A percentile compares a stretch with the other conserved stretches of the same genome.
Conservation (phyloP, 352 stramenopile species). For the Phytophthora pisi region DNA sequence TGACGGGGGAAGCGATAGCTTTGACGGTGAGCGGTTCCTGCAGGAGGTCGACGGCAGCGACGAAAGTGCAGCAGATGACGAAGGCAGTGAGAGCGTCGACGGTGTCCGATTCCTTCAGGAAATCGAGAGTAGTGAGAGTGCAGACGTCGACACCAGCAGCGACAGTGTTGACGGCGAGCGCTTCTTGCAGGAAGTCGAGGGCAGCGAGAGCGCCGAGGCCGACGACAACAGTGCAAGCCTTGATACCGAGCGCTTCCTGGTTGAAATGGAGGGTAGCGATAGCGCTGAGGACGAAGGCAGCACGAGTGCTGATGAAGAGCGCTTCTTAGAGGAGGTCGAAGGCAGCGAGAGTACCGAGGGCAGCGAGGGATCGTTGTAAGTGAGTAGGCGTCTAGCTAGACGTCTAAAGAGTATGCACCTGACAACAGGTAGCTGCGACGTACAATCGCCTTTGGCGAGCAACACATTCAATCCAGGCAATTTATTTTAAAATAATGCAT, state of each 20-base stretch:
- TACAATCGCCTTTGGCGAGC: background rate
- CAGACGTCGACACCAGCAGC: background rate
- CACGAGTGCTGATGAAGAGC: conserved; percentile 6
- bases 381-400: background rate
- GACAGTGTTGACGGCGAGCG: background rate
- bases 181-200: conserved; percentile 9
- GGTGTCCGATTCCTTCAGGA: no score
- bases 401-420: background rate
- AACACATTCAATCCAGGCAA: background rate
- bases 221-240: background rate
- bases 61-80: no score
- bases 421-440: background rate
- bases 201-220: conserved; percentile 3
- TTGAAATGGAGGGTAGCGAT: conserved; percentile 9
- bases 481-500: background rate
- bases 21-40: background rate
- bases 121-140: no score
- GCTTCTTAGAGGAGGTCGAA: conserved; percentile 8
- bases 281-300: conserved; percentile 8
- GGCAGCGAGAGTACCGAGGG: conserved; percentile 6
- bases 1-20: background rate
- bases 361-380: background rate
- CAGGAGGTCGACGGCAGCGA: conserved; percentile 7
- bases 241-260: conserved; percentile 10
- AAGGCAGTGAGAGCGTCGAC: background rate